Evolutionary conservation across 106 monocot genomes (phyloP).

Genomic region (Alisma plantagoaquatica): DNA sequence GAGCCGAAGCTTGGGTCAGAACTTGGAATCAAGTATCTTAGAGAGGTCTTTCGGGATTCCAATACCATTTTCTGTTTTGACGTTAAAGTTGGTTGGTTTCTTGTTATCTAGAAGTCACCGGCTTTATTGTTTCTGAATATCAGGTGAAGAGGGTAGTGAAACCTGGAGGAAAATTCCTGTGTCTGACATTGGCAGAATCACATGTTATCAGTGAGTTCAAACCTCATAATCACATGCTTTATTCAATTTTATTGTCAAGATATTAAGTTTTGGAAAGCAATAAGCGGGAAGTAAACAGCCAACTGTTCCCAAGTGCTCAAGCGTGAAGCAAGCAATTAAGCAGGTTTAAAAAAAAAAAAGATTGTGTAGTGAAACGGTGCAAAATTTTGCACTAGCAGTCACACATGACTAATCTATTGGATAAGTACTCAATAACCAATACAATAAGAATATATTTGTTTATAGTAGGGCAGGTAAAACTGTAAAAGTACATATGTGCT

Average conservation of each 20-base stretch:
- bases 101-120: background rate
- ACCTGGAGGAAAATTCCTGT: slow-evolving; percentile 66
- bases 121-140: slow-evolving; percentile 6
- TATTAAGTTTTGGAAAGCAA: too few species aligned
- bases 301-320: too few species aligned
- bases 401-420: too few species aligned
- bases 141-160: slow-evolving; percentile 87
- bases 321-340: too few species aligned
- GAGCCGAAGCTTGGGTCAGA: slow-evolving; percentile 75
- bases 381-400: too few species aligned
- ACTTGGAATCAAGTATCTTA: slow-evolving; percentile 81
- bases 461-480: too few species aligned
- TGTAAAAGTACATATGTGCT: too few species aligned
- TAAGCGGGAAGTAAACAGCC: too few species aligned
- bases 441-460: too few species aligned
- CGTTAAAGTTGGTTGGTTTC: background rate
- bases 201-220: slow-evolving; percentile 70
- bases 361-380: too few species aligned
- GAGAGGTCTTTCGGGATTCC: slow-evolving; percentile 40
- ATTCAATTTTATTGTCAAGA: slow-evolving; percentile 1
- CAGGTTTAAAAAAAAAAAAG: too few species aligned
- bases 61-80: background rate
- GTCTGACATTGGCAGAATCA: slow-evolving; percentile 85
- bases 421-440: too few species aligned
- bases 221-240: background rate